Conservation (phyloP, 2,329 filamentous ascomycete genomes). For the Penicillium sp. region DNA sequence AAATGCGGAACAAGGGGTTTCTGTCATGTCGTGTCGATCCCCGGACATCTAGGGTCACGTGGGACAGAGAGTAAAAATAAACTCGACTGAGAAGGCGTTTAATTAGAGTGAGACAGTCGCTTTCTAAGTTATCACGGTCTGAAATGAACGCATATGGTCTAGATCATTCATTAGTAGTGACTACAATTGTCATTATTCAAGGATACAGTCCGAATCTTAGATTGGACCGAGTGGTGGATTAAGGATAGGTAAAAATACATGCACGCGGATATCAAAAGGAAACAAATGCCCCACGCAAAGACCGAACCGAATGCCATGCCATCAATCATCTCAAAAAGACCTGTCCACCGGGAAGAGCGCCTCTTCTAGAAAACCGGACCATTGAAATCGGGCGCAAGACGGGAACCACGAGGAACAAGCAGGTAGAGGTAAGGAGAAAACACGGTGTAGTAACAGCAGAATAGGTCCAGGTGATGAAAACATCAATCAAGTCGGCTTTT, state of each 20-base stretch:
- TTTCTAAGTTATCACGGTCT: neutral
- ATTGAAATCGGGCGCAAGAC: neutral
- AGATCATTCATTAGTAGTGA: neutral
- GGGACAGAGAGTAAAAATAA: conserved; percentile 3
- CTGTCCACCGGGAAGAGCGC: neutral
- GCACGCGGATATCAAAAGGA: conserved; percentile 4
- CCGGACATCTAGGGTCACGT: conserved; percentile 7
- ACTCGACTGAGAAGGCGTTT: neutral
- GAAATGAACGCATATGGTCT: neutral
- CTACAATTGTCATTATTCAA: neutral
- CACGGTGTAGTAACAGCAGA: conserved; percentile 2
- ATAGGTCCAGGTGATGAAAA: neutral
- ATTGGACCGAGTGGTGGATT: conserved; percentile 3
- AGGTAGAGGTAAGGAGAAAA: neutral
- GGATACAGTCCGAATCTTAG: neutral
- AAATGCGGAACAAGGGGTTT: conserved; percentile 9
- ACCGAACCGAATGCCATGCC: neutral
- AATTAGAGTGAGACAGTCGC: neutral
- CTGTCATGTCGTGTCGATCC: conserved; percentile 5
- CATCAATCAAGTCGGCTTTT: conserved; percentile 23
- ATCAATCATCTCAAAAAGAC: neutral
- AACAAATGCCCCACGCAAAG: neutral
- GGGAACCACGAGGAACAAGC: neutral
- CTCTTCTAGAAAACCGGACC: neutral
- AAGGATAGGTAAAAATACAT: conserved; percentile 17